A percentile compares a stretch with the other conserved stretches of the same genome.
Evolutionary conservation across 2,329 filamentous ascomycete genomes (phyloP).

Genomic region (Colletotrichum chrysophilum): DNA sequence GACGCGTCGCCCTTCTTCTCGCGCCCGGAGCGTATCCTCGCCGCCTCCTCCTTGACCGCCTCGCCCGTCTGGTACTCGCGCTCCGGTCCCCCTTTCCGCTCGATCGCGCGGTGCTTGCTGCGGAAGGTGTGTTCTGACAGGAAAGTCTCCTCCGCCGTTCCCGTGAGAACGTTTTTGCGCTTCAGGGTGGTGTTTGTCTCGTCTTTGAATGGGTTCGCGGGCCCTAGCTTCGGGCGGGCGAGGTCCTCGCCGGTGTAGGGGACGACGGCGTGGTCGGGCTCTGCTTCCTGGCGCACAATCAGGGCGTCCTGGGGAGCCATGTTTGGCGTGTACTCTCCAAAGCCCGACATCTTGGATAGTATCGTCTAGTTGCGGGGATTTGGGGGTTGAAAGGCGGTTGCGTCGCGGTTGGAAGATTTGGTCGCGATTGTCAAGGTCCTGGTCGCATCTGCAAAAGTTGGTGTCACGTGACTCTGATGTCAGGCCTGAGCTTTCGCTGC

Average conservation of each 20-base stretch:
- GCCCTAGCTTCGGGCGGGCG: conserved; percentile 68
- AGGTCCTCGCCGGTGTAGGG: conserved; percentile 76
- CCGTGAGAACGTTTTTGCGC: conserved; percentile 84
- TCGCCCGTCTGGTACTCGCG: conserved; percentile 59
- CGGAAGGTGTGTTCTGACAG: conserved; percentile 92
- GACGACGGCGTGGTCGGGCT: conserved; percentile 64
- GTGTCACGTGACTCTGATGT: conserved; percentile 23
- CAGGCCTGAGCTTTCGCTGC: neutral
- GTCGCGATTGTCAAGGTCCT: conserved; percentile 1
- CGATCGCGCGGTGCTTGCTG: conserved; percentile 83
- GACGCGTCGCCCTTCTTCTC: conserved; percentile 86
- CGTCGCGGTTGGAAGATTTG: neutral
- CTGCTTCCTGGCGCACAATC: conserved; percentile 60
- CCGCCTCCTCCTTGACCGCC: conserved; percentile 73
- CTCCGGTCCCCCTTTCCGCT: conserved; percentile 66
- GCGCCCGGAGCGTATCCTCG: conserved; percentile 71
- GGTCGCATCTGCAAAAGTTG: neutral
- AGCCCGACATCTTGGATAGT: conserved; percentile 58
- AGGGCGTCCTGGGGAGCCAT: conserved; percentile 70
- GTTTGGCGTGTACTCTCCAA: conserved; percentile 69
- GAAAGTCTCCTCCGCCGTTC: conserved; percentile 84
- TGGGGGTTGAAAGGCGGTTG: conserved; percentile 14
- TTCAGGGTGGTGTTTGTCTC: conserved; percentile 64
- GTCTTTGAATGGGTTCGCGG: conserved; percentile 77
- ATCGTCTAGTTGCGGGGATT: neutral